Evolutionary conservation across 305 asterid genomes (phyloP), one percentile per base, ranked within the genome.

Genomic region (Fraxinus ornus): DNA sequence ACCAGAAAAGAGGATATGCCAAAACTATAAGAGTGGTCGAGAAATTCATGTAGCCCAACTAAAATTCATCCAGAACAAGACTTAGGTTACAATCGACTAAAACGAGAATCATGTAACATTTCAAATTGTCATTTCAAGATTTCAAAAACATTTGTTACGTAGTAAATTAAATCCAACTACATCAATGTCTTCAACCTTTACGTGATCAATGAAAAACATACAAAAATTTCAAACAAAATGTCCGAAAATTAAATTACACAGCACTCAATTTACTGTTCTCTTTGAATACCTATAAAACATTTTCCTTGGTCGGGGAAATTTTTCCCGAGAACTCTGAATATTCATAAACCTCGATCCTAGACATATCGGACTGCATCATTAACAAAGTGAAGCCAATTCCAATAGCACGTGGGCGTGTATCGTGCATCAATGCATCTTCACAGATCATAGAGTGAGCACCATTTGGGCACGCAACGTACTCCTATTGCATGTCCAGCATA

Each of bases 341-440:
- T 33, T 15, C 17, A 64, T 33, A 64, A 64, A 64, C 72, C 3
- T 57, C 71, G 5, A 62, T 62, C 71, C 15, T 62, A 22, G 32
- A 62, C 32, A 64, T 8, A 64, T 3, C 32, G 12, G 72, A 62
- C 72, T 22, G 72, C 32, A 9, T 24, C 72, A 8, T 22, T 24
- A 22, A 64, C 55, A 21, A 7, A 55, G 68, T 49, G 35, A 19
- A 15, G n/a, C 85, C 66, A 78, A 49, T 7, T 44, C 22, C 47
- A 64, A 79, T 73, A 77, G 70, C 26, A 57, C 19, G 4, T 6
- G 44, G 80, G 41, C 75, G n/a, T 13, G 78, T 41, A 12, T 66
- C 0, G 70, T 22, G 71, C 64, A 62, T 22, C 32, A 62, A 5
- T 84, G 73, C 76, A 83, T 30, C 84, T 71, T 79, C 30, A 78